Evolutionary conservation across 306 rosid species (phyloP).

Genomic region (Quercus mongolica): DNA sequence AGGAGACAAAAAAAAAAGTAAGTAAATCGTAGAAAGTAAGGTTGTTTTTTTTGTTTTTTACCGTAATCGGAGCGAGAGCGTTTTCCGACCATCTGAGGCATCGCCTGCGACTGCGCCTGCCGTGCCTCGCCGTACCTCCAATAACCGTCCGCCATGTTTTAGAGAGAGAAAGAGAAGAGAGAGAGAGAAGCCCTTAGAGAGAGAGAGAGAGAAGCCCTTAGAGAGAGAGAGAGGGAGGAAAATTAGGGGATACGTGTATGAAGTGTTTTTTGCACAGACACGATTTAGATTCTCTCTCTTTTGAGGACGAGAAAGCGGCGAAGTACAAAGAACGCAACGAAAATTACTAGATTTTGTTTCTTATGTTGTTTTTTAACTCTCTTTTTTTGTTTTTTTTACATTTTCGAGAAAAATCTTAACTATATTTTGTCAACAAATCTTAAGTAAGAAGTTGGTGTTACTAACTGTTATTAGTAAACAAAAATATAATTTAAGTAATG

Average conservation of each 20-base stretch:
- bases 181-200: too few relatives aligned
- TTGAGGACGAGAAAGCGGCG: too few relatives aligned
- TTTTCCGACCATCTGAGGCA: conserved; percentile 58
- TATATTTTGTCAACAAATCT: fast-evolving
- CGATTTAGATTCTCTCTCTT: neutral
- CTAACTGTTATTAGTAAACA: fast-evolving
- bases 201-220: neutral
- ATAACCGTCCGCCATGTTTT: conserved; percentile 71
- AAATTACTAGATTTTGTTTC: too few relatives aligned
- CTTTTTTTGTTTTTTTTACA: too few relatives aligned
- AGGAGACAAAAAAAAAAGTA: too few relatives aligned
- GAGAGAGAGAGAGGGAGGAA: neutral
- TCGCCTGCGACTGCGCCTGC: conserved; percentile 46
- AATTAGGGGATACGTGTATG: neutral
- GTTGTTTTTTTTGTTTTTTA: conserved; percentile 7
- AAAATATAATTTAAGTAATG: too few relatives aligned
- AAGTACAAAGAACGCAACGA: too few relatives aligned
- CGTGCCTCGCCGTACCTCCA: conserved; percentile 91
- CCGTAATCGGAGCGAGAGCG: conserved; percentile 88
- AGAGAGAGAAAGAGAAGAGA: neutral
- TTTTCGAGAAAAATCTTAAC: fast-evolving
- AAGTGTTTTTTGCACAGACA: neutral
- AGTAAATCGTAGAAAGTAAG: neutral
- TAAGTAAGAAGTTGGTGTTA: fast-evolving
- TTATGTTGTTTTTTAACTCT: too few relatives aligned